A percentile compares a stretch with the other conserved stretches of the same genome.
Conservation (phyloP, 768 basidiomycete species). For the Tephrocybe sp. region DNA sequence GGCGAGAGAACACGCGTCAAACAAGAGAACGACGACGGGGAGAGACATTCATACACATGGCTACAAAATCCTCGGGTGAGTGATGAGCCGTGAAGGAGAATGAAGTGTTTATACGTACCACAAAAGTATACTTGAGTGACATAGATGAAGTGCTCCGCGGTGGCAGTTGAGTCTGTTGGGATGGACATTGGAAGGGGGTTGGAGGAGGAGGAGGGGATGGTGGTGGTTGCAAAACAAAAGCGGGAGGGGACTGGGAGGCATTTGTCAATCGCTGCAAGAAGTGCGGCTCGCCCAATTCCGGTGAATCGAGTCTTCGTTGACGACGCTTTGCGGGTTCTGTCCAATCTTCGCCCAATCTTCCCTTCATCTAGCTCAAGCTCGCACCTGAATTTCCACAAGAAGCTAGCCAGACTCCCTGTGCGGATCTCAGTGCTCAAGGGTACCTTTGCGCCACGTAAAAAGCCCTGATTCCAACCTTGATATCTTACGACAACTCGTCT, state of each 20-base stretch:
- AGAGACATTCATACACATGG: constrained; percentile 60
- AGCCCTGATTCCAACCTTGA: not conserved
- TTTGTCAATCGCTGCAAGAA: constrained; percentile 48
- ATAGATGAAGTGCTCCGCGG: constrained; percentile 75
- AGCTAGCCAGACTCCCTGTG: constrained; percentile 11
- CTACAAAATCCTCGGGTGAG: constrained; percentile 40
- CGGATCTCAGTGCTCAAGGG: constrained; percentile 4
- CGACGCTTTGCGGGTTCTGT: constrained; percentile 14
- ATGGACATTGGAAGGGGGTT: constrained; percentile 26
- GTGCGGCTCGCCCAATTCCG: constrained; percentile 32
- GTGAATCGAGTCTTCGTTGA: constrained; percentile 19
- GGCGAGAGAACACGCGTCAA: constrained; percentile 24
- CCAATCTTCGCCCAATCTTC: constrained; percentile 16
- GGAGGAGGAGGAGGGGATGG: constrained; percentile 24
- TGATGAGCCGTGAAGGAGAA: constrained; percentile 19
- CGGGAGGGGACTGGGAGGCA: constrained; percentile 36
- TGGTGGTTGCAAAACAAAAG: constrained; percentile 39
- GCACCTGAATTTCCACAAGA: constrained; percentile 9
- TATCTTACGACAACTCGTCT: not conserved
- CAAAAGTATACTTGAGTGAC: constrained; percentile 83
- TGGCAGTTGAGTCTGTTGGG: constrained; percentile 41
- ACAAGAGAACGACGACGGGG: constrained; percentile 24
- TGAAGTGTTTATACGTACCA: constrained; percentile 51
- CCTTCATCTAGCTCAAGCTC: constrained; percentile 13
- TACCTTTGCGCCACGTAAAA: constrained; percentile 15